Evolutionary conservation across 129 eudicot genomes (phyloP), one percentile per base, ranked within the genome.

Genomic region (Solidago caesia): DNA sequence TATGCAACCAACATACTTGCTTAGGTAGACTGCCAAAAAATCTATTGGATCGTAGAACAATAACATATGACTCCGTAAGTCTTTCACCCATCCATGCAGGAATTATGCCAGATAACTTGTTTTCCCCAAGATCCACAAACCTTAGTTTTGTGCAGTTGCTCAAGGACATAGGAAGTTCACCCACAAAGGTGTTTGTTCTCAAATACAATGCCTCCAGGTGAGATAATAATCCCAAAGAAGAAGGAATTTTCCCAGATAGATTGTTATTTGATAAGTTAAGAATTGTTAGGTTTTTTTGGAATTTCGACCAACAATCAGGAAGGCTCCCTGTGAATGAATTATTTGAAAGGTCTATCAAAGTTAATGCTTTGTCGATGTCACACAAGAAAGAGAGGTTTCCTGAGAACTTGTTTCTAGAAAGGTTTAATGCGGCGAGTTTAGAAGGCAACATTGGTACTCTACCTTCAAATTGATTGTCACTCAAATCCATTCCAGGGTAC

Each of bases 31-130:
- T 77, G n/a, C 79, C 82, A 27, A 9, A 4, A 5, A 82, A 78
- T 6, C 66, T 47, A 56, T 78, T 82, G 11, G 71, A 67, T 6
- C 68, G 75, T 12, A 76, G 53, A 53, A 44, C 44, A 21, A 81
- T 73, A 53, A 56, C 68, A 25, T 16, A 69, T 4, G 76, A 4
- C 6, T 13, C 5, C 15, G 75, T 25, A 8, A 77, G 26, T 13
- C 70, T 27, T 46, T 46, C 62, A 45, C 85, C 85, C 4, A 81
- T 14, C 85, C 81, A 76, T 4, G 47, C 27, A 4, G 79, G 85
- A 21, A 82, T 59, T 7, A 47, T 44, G n/a, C 82, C 81, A 53
- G 85, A 13, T 15, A 76, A 42, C 61, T 42, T 76, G 55, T 82
- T 82, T 29, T 13, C 53, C 48, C 79, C 70, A 8, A 77, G 15